phyloP scores from a whole-genome alignment of 192 early-diverging fungal genomes.

The Coemansia sp. region DNA sequence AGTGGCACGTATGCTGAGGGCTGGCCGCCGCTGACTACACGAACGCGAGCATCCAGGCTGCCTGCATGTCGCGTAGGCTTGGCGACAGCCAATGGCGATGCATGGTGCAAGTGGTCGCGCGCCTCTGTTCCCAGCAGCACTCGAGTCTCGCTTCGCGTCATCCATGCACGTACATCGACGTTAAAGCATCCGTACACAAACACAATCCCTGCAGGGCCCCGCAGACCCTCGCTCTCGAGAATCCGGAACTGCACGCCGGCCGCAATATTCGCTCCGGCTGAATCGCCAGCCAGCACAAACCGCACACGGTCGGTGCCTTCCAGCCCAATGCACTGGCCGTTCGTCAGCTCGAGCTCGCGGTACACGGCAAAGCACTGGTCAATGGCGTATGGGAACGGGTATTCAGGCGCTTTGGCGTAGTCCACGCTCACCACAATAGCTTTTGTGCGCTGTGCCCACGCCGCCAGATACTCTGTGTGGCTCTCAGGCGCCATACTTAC shows the following conservation, averaged over 20 bases:
- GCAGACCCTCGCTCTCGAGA: slow-evolving; percentile 64
- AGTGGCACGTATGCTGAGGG: slow-evolving; percentile 47
- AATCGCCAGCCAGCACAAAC: slow-evolving; percentile 83
- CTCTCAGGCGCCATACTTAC: slow-evolving; percentile 84
- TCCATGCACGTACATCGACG: slow-evolving; percentile 93
- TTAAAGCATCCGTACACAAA: slow-evolving; percentile 88
- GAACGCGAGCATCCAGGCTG: slow-evolving; percentile 37
- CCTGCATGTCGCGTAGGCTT: slow-evolving; percentile 8
- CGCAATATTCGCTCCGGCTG: slow-evolving; percentile 91
- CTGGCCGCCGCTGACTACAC: slow-evolving; percentile 13
- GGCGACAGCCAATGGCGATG: slow-evolving; percentile 61
- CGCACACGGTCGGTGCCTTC: slow-evolving; percentile 46
- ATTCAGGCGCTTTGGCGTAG: slow-evolving; percentile 94
- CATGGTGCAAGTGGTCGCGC: slow-evolving; percentile 68
- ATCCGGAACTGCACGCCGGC: slow-evolving; percentile 76
- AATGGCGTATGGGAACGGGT: slow-evolving; percentile 87
- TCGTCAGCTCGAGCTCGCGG: slow-evolving; percentile 66
- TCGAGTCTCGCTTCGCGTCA: slow-evolving; percentile 57
- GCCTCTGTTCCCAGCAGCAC: slow-evolving; percentile 50
- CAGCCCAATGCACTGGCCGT: slow-evolving; percentile 72
- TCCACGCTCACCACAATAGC: slow-evolving; percentile 79
- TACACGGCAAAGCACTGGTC: slow-evolving; percentile 94
- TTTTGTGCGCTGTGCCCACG: slow-evolving; percentile 72
- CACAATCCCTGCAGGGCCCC: slow-evolving; percentile 71
- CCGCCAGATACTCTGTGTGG: slow-evolving; percentile 81